These are phyloP conservation scores for Helenozyma baotianmanensis DNA, from an alignment of 805 yeast genomes.

Conservation along the genomic window DNA sequence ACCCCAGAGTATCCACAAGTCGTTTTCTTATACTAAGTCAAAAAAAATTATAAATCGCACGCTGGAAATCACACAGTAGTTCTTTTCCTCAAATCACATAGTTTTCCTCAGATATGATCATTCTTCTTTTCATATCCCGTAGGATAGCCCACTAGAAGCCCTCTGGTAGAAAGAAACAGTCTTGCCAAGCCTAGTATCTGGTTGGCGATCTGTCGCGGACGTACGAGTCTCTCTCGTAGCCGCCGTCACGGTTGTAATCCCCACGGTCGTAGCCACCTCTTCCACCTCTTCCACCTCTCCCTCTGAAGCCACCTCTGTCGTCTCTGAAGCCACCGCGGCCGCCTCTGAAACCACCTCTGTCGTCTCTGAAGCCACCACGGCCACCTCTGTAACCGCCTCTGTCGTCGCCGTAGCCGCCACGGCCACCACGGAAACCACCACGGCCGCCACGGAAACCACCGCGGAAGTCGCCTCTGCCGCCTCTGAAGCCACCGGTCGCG, in stretches of 20 bases:
- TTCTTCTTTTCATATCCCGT: too few relatives aligned
- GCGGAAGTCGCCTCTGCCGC: conserved; percentile 42
- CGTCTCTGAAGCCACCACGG: conserved; percentile 38
- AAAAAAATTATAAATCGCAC: too few relatives aligned
- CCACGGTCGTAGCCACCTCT: conserved; percentile 44
- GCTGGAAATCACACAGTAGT: too few relatives aligned
- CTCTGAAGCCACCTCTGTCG: conserved; percentile 30
- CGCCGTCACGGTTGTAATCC: conserved; percentile 36
- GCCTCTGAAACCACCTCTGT: conserved; percentile 28
- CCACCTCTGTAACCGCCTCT: conserved; percentile 44
- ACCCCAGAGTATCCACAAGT: too few relatives aligned
- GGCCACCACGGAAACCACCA: conserved; percentile 19
- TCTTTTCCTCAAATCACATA: too few relatives aligned
- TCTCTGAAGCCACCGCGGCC: conserved; percentile 22
- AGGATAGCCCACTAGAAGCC: too few relatives aligned
- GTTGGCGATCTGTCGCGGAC: conserved; percentile 65
- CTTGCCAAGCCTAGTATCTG: conserved; percentile 64
- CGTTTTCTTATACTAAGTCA: too few relatives aligned
- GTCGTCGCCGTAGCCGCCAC: conserved; percentile 21
- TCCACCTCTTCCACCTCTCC: conserved; percentile 37
- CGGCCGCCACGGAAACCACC: conserved; percentile 32
- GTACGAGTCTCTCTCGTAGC: conserved; percentile 44
- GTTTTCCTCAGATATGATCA: too few relatives aligned
- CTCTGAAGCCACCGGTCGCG: conserved; percentile 40
- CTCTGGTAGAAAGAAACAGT: too few relatives aligned